Base-by-base conservation (phyloP, 108 stramenopile genomes). In the Parmales sp. region DNA sequence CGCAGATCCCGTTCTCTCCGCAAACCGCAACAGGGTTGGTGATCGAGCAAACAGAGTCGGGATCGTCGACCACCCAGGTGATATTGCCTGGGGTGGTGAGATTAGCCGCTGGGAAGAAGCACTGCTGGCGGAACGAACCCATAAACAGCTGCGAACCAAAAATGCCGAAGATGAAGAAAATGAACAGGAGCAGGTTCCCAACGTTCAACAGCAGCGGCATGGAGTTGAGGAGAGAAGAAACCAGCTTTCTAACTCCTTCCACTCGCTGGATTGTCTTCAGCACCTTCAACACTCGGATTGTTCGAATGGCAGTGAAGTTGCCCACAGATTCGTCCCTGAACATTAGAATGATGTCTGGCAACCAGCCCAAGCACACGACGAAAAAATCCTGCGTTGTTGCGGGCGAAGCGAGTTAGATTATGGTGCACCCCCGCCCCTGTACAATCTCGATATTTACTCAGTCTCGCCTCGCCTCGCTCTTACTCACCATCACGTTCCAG, bases 401-500 rank as follows among this genome's bases (percentile, higher is more conserved):
- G n/a, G n/a, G n/a, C n/a, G n/a, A n/a, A n/a, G n/a, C n/a, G n/a
- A n/a, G n/a, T n/a, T n/a, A n/a, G n/a, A n/a, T n/a, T n/a, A n/a
- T n/a, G n/a, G n/a, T n/a, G n/a, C n/a, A n/a, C n/a, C n/a, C n/a
- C n/a, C n/a, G n/a, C n/a, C n/a, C n/a, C n/a, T n/a, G n/a, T n/a
- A n/a, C n/a, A n/a, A n/a, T n/a, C n/a, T n/a, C n/a, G n/a, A n/a
- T n/a, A n/a, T n/a, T n/a, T n/a, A n/a, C n/a, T n/a, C n/a, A n/a
- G n/a, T n/a, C n/a, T n/a, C n/a, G n/a, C n/a, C n/a, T n/a, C n/a
- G n/a, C n/a, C n/a, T n/a, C n/a, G n/a, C n/a, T n/a, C n/a, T n/a
- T n/a, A n/a, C n/a, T n/a, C n/a, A n/a, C n/a, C 34, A 64, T 37
- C 11, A 1, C 1, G 51, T 80, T 79, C 63, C 76, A 77, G 51